A percentile compares a stretch with the other conserved stretches of the same genome.
phyloP scores from a whole-genome alignment of 331 rosid species.

The Prunus yedoensis region DNA sequence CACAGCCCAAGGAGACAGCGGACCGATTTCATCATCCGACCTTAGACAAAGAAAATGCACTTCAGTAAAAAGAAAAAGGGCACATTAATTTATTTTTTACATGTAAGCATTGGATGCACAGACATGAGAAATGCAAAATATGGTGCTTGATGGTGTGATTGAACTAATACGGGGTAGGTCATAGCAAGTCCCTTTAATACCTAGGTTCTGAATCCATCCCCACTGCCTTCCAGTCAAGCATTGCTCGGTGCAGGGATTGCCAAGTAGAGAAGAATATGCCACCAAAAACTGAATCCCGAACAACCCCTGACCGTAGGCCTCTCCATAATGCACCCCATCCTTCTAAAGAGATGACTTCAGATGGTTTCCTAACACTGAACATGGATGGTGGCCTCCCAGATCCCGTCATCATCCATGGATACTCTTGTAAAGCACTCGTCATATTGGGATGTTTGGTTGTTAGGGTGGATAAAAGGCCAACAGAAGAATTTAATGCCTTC shows the following conservation, averaged over 20 bases:
- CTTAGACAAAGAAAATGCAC: slow-evolving; percentile 44
- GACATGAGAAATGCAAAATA: not conserved
- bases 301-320: slow-evolving; percentile 75
- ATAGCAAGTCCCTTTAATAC: slow-evolving; percentile 29
- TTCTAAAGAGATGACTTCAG: slow-evolving; percentile 68
- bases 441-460: slow-evolving; percentile 62
- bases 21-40: slow-evolving; percentile 68
- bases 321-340: slow-evolving; percentile 90
- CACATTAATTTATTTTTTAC: not conserved
- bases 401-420: slow-evolving; percentile 96
- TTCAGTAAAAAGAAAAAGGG: slow-evolving; percentile 23
- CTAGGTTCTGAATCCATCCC: slow-evolving; percentile 87
- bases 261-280: slow-evolving; percentile 84
- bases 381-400: slow-evolving; percentile 82
- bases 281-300: slow-evolving; percentile 78
- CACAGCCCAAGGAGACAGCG: slow-evolving; percentile 66
- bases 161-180: not conserved
- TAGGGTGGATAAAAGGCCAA: slow-evolving; percentile 71
- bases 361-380: slow-evolving; percentile 54
- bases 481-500: slow-evolving; percentile 56
- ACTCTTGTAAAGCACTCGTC: slow-evolving; percentile 57
- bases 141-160: not conserved
- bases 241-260: slow-evolving; percentile 77
- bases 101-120: not conserved
- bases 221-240: slow-evolving; percentile 88